Evolutionary conservation across 805 yeast genomes (phyloP), one percentile per base, ranked within the genome.

Genomic region (Nakazawaea ishiwadae): DNA sequence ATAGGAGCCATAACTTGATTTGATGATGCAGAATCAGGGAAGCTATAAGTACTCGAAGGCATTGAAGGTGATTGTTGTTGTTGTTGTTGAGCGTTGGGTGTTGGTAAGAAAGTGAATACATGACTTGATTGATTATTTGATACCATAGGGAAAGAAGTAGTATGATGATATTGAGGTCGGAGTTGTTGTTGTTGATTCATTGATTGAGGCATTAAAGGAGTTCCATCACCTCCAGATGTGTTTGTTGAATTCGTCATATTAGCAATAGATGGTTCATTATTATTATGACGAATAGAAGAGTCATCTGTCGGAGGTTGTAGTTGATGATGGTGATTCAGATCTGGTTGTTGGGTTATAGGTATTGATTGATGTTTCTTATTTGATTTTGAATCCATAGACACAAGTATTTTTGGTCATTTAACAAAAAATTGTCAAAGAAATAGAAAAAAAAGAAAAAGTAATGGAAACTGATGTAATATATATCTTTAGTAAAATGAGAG

Each of bases 61-160:
- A 27, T 9, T 8, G 26, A 10, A 8, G 26, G 10, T 23, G 26
- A 23, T 27, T 28, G 31, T 28, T 28, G 31, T 28, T 24, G 27
- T 5, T 24, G 31, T 3, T 8, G 26, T 12, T 19, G 16, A 32
- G 21, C 5, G 15, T 5, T 20, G 18, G 37, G 37, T 10, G 21
- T 34, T 21, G 37, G 37, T 16, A 34, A 21, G 10, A 34, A 34
- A 6, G 37, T 23, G 19, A 34, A 34, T n/a, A 24, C 5, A 24
- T 34, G 37, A 21, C 29, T 34, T 15, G 37, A 23, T 34, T 34
- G 28, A 3, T 23, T 24, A 34, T 34, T 34, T 9, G 37, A 15
- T 23, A 34, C 29, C 29, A 34, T 14, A 21, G 37, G 37, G 20
- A 34, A 34, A 8, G 37, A 37, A 30, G 33, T 39, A 10, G 37